Evolutionary conservation across 306 rosid genomes (phyloP), one percentile per base, ranked within the genome.

Genomic region (Medicago truncatula): DNA sequence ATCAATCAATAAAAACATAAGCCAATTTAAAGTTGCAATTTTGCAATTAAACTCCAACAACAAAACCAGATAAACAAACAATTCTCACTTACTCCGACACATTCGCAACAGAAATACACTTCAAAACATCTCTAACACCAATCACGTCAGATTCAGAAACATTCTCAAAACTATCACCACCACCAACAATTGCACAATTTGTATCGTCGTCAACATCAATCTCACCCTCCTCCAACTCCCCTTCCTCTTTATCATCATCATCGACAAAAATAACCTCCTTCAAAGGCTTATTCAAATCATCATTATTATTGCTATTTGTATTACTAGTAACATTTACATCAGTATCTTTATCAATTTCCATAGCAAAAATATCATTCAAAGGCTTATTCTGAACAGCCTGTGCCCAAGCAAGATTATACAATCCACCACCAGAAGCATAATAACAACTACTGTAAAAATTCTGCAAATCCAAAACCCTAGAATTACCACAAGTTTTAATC

Each of bases 141-240:
- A 86, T 50, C 44, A 68, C 68, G 77, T 82, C 83, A 76, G 82
- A 74, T 7, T 81, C 61, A 39, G 75, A 79, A 82, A 54, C 79
- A 81, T 59, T 12, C 72, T 75, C 91, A 2, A 69, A 54, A 61
- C 9, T 70, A 50, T 65, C 66, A 23, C 46, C 53, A 20, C 49
- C 46, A 16, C 20, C 56, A 4, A 28, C 4, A 28, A 15, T 61
- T 75, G 60, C 56, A 50, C 67, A 60, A 59, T 34, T 1, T 6
- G 38, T 34, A 34, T 92, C 99, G 11, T 90, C 84, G 20, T 92
- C 99, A 80, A 86, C 84, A 53, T 88, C 99, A 88, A 96, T 96
- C 89, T 96, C 99, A n/a, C 99, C 99, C 83, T 96, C 99, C 86
- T 95, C 99, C 70, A 95, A 77, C 78, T 95, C 99, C 56, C 97